Percentiles rank a stretch among this genome's conserved stretches.
Evolutionary conservation across 1,139 yeast genomes (phyloP).

Genomic region (Hyphopichia wangnamkhiaoensis): DNA sequence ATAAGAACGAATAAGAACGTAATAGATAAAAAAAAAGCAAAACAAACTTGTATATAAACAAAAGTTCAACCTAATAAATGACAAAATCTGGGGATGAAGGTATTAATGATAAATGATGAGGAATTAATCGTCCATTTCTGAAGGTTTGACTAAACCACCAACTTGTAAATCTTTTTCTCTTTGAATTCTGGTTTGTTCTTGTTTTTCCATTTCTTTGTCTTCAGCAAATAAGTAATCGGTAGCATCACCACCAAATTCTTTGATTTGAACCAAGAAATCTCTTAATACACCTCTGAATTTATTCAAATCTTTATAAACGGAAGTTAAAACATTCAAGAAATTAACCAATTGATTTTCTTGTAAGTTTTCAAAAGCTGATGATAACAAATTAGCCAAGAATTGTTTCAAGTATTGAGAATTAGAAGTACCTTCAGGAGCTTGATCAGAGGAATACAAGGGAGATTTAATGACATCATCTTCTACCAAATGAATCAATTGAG

Average conservation of each 20-base stretch:
- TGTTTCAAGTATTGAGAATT: slow-evolving; percentile 79
- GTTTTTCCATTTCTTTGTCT: slow-evolving; percentile 78
- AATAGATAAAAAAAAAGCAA: background rate
- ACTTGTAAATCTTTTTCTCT: slow-evolving; percentile 82
- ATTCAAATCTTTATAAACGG: slow-evolving; percentile 69
- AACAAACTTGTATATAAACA: background rate
- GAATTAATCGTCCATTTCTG: slow-evolving; percentile 79
- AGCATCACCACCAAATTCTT: slow-evolving; percentile 92
- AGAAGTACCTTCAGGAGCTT: slow-evolving; percentile 82
- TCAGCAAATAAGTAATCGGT: slow-evolving; percentile 94
- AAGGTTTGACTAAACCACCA: slow-evolving; percentile 93
- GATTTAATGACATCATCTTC: slow-evolving; percentile 71
- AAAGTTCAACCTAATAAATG: too few relatives aligned
- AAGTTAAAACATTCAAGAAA: slow-evolving; percentile 76
- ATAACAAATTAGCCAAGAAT: slow-evolving; percentile 77
- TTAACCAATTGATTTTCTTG: slow-evolving; percentile 78
- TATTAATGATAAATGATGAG: too few relatives aligned
- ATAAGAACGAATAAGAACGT: background rate
- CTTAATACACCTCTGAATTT: slow-evolving; percentile 85
- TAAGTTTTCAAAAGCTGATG: slow-evolving; percentile 88
- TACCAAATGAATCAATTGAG: slow-evolving; percentile 81
- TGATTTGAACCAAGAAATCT: slow-evolving; percentile 95
- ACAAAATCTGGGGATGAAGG: too few relatives aligned
- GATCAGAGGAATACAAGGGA: slow-evolving; percentile 72
- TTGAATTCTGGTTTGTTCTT: slow-evolving; percentile 67